These are phyloP conservation scores for Apiotrichum siamense DNA, from an alignment of 1,284 basidiomycete genomes.

Conservation along the genomic window DNA sequence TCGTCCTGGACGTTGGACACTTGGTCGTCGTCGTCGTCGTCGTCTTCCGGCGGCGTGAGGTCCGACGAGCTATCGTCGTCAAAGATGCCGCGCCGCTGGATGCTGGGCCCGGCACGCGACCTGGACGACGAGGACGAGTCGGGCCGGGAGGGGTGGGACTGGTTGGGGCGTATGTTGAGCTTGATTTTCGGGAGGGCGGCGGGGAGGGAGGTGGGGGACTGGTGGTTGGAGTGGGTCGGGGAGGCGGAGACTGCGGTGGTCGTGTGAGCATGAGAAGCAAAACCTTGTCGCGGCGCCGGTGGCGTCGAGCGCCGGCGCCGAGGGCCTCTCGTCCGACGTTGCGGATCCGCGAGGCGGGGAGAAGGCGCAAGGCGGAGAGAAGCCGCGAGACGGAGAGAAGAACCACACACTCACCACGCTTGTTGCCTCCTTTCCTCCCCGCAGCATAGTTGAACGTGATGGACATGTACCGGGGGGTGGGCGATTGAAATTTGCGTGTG, in stretches of 20 bases:
- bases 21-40: slow-evolving; percentile 16
- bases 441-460: slow-evolving; percentile 16
- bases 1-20: slow-evolving; percentile 7
- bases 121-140: slow-evolving; percentile 5
- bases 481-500: not conserved
- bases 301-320: not conserved
- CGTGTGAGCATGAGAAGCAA: slow-evolving; percentile 15
- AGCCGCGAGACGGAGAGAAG: too few relatives aligned
- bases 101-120: slow-evolving; percentile 3
- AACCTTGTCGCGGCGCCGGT: not conserved
- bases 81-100: slow-evolving; percentile 6
- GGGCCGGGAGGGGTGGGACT: not conserved
- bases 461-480: slow-evolving; percentile 9
- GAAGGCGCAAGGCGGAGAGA: too few relatives aligned
- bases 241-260: slow-evolving; percentile 19
- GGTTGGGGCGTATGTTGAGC: slow-evolving; percentile 12
- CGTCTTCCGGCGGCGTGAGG: slow-evolving; percentile 20
- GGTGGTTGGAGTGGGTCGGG: slow-evolving; percentile 10
- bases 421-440: slow-evolving; percentile 21
- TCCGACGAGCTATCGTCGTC: slow-evolving; percentile 19
- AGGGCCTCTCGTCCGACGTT: too few relatives aligned
- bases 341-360: too few relatives aligned
- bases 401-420: slow-evolving; percentile 18
- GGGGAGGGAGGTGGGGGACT: slow-evolving; percentile 10
- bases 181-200: slow-evolving; percentile 19